Evolutionary conservation across 306 rosid species (phyloP), one percentile per base, ranked within the genome.

Genomic region (Sicyos baderoa): DNA sequence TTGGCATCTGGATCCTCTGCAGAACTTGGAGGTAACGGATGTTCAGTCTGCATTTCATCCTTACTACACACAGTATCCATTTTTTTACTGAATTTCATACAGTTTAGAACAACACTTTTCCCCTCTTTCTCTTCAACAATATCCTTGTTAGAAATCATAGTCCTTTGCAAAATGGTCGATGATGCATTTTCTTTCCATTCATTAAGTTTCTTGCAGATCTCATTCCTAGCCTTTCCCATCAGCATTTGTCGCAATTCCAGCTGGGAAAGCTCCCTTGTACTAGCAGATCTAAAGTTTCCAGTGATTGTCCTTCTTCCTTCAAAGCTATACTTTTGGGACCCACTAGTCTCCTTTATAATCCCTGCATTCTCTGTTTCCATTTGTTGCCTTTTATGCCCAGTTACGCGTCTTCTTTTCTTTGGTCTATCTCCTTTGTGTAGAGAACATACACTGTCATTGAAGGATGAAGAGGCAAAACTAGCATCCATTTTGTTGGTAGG

Each of bases 161-260:
- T 60, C 69, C 72, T 74, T 56, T 64, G 56, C 40, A 68, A 74
- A 72, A 69, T 78, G 74, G 75, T 80, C 25, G 69, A 17, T 8
- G 35, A 48, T 68, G 72, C 73, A 71, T 80, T 71, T 23, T 27
- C 60, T 21, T 72, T 75, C 87, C 77, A 76, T 70, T 80, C 88
- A 27, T 71, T 74, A 70, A 92, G 86, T 82, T 80, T 86, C 74
- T 64, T 72, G n/a, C n/a, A 5, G 74, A 92, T 85, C 71, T 53
- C 84, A 40, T 68, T 87, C 79, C 50, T 83, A 67, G 87, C 91
- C 86, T 67, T 89, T 45, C 45, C 83, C 77, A 56, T 47, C 86
- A 92, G 75, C 17, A 77, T 69, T 55, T 71, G 84, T 70, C 57
- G 87, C 63, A 72, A 56, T 72, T 86, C 83, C 70, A 18, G 19